phyloP scores from a whole-genome alignment of 305 asterid genomes.

The Fraxinus greggii region DNA sequence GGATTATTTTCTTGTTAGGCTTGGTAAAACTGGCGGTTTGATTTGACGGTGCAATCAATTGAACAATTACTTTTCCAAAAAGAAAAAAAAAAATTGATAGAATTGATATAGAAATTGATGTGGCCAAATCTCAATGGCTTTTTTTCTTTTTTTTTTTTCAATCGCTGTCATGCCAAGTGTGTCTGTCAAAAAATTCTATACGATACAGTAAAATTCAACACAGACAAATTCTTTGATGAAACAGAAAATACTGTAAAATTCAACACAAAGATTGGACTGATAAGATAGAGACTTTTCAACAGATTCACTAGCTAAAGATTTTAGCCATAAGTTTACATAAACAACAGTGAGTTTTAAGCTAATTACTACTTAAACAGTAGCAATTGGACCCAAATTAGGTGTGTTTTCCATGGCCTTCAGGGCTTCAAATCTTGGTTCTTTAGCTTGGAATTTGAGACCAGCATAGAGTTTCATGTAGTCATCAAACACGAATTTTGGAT shows the following conservation, averaged over 20 bases:
- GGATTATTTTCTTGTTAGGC: not conserved
- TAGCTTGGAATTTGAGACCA: conserved; percentile 59
- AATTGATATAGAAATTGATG: no score
- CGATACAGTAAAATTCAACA: no score
- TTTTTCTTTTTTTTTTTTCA: no score
- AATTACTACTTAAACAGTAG: conserved; percentile 28
- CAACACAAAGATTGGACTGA: no score
- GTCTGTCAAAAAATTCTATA: no score
- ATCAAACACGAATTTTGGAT: conserved; percentile 66
- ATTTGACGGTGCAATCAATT: not conserved
- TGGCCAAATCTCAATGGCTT: not conserved
- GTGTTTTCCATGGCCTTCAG: conserved; percentile 45
- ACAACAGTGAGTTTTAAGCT: not conserved
- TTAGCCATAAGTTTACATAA: no score
- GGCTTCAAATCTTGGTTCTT: conserved; percentile 72
- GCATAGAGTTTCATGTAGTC: conserved; percentile 66
- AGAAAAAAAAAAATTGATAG: not conserved
- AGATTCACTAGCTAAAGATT: no score
- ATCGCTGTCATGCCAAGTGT: no score
- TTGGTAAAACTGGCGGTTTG: conserved; percentile 15
- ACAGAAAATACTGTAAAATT: no score
- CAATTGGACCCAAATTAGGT: conserved; percentile 34
- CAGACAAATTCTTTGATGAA: no score
- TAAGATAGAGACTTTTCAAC: no score
- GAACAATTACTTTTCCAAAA: not conserved